phyloP scores from a whole-genome alignment of 139 green algal species.

The Micractinium sp. region DNA sequence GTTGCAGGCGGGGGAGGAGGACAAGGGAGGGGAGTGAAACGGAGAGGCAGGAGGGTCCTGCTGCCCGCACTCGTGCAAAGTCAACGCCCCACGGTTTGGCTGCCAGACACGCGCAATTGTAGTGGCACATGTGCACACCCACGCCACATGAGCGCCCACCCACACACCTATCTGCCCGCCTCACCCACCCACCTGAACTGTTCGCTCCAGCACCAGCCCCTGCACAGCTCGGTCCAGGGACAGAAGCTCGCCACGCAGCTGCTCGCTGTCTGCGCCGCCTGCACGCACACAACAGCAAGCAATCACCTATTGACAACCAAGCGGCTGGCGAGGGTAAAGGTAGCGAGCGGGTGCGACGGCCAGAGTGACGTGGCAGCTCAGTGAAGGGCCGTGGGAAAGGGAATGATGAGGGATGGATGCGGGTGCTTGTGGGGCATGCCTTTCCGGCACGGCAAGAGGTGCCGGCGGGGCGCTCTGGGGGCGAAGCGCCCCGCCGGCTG shows the following conservation, averaged over 20 bases:
- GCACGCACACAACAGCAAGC: neutral
- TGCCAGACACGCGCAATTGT: too few relatives aligned
- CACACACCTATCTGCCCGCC: too few relatives aligned
- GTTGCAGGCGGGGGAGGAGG: neutral
- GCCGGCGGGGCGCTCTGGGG: too few relatives aligned
- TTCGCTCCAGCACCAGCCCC: slow-evolving; percentile 67
- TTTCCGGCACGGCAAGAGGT: slow-evolving; percentile 6
- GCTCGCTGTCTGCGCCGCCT: slow-evolving; percentile 34
- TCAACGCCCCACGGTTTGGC: too few relatives aligned
- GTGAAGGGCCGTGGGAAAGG: neutral
- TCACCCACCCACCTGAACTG: slow-evolving; percentile 16
- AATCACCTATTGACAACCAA: neutral
- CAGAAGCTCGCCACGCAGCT: slow-evolving; percentile 38
- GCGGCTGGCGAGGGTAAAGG: neutral
- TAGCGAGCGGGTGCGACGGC: neutral
- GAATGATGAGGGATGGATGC: neutral
- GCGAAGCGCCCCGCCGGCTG: too few relatives aligned
- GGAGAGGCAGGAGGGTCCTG: too few relatives aligned
- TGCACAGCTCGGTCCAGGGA: slow-evolving; percentile 54
- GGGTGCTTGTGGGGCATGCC: slow-evolving; percentile 21
- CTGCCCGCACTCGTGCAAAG: too few relatives aligned
- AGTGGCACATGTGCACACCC: too few relatives aligned
- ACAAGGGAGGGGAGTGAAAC: neutral
- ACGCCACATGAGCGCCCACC: too few relatives aligned
- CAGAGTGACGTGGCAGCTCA: too few relatives aligned